Base-by-base conservation (phyloP, 768 basidiomycete genomes). In the Symmetrospora coprosmae region DNA sequence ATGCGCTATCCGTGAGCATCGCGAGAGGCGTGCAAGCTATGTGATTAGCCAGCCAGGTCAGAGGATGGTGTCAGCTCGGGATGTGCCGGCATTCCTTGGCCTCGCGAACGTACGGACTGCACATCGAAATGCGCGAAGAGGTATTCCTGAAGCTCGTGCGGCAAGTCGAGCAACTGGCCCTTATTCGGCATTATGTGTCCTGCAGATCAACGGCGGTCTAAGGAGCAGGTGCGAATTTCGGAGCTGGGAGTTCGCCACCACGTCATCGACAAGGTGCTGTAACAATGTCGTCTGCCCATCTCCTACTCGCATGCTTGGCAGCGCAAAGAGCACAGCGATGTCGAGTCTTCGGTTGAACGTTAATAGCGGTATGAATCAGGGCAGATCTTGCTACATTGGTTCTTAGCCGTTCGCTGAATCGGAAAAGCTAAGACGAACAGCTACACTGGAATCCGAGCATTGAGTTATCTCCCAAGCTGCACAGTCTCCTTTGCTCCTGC, bases 371-470 rank as follows among this genome's bases (percentile, higher is more conserved):
- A n/a, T n/a, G n/a, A n/a, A n/a, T n/a, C n/a, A n/a, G n/a, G n/a
- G n/a, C n/a, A n/a, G n/a, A n/a, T n/a, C n/a, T n/a, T n/a, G n/a
- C n/a, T n/a, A n/a, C n/a, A n/a, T n/a, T n/a, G n/a, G n/a, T n/a
- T n/a, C n/a, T n/a, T n/a, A n/a, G n/a, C n/a, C n/a, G n/a, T n/a
- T n/a, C n/a, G n/a, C n/a, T n/a, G n/a, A n/a, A n/a, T n/a, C n/a
- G n/a, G n/a, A n/a, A n/a, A n/a, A n/a, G n/a, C 41, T 65, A 65
- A 19, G 60, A 62, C 2, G 51, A 58, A 47, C 68, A 69, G 2
- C 48, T 55, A 39, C 69, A 70, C 50, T 69, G 68, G 68, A 69
- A 70, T 0, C 69, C 69, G 21, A 65, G 50, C 45, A 69, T 50
- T 2, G 50, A 46, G 11, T 60, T 48, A 7, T 33, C 25, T 0